Conservation (phyloP, 768 basidiomycete genomes). For the Naganishia antarctica region DNA sequence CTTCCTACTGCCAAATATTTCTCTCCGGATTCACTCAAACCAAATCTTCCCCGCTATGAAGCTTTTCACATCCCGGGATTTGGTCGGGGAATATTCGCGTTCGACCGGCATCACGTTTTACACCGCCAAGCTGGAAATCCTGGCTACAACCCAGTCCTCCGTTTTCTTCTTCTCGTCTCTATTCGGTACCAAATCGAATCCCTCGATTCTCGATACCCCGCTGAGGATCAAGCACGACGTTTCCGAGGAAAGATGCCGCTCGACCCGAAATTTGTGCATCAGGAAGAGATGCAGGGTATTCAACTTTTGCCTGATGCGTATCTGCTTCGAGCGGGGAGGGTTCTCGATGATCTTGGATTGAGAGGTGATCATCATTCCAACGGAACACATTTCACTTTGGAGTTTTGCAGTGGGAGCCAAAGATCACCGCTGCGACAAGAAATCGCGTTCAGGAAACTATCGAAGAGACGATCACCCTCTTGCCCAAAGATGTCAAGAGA, state of each 20-base stretch:
- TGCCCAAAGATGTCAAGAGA: neutral
- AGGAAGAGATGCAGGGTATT: neutral
- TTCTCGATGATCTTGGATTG: neutral
- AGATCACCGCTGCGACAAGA: neutral
- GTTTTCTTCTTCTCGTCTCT: neutral
- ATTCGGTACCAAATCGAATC: neutral
- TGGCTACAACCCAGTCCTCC: neutral
- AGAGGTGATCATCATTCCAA: neutral
- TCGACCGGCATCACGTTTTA: neutral
- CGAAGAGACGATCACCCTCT: neutral
- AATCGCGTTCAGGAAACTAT: neutral
- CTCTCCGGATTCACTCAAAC: neutral
- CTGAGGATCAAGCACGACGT: neutral
- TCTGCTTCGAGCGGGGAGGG: neutral
- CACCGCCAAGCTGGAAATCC: neutral
- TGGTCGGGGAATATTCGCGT: neutral
- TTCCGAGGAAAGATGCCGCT: neutral
- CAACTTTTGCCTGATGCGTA: neutral
- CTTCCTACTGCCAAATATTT: neutral
- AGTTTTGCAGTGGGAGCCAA: neutral
- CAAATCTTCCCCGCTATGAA: neutral
- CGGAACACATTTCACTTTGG: neutral
- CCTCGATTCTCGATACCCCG: conserved; percentile 5
- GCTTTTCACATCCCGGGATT: neutral
- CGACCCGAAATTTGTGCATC: neutral